These are phyloP conservation scores for Pleurotus pulmonarius DNA, from an alignment of 768 basidiomycete genomes.

Conservation along the genomic window DNA sequence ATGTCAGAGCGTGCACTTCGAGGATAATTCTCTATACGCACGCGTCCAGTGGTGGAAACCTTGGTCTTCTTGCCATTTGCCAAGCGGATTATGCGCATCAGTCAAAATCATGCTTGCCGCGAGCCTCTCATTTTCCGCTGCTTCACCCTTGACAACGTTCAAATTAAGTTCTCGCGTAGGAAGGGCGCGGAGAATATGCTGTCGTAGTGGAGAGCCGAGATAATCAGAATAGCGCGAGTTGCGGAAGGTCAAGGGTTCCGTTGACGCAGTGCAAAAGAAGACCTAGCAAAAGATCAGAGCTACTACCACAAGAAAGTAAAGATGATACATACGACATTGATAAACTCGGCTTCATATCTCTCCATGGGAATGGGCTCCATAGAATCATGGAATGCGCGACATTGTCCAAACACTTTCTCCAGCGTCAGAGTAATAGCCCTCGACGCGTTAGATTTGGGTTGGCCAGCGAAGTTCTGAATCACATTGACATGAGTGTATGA, in stretches of 20 bases:
- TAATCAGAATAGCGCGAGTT: constrained; percentile 52
- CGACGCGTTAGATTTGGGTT: constrained; percentile 55
- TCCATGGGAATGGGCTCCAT: constrained; percentile 41
- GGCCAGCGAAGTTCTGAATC: constrained; percentile 81
- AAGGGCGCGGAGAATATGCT: constrained; percentile 51
- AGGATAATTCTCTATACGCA: constrained; percentile 29
- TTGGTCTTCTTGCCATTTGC: constrained; percentile 60
- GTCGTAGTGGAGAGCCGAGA: constrained; percentile 65
- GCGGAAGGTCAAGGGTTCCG: constrained; percentile 56
- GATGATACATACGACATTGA: constrained; percentile 68
- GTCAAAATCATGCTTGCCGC: constrained; percentile 46
- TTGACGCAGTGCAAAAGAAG: constrained; percentile 72
- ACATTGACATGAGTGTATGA: background rate
- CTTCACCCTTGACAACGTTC: constrained; percentile 29
- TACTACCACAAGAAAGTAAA: background rate
- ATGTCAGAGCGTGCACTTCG: background rate
- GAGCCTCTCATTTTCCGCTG: constrained; percentile 31
- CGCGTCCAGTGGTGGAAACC: constrained; percentile 75
- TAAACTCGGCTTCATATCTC: constrained; percentile 46
- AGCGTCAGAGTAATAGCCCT: constrained; percentile 70
- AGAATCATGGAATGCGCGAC: constrained; percentile 81
- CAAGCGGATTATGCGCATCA: constrained; percentile 60
- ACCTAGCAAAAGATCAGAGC: constrained; percentile 42
- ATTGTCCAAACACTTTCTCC: constrained; percentile 65
- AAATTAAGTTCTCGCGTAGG: constrained; percentile 52